Evolutionary conservation across 2,329 filamentous ascomycete genomes (phyloP).

Genomic region (Karstenula rhodostoma): DNA sequence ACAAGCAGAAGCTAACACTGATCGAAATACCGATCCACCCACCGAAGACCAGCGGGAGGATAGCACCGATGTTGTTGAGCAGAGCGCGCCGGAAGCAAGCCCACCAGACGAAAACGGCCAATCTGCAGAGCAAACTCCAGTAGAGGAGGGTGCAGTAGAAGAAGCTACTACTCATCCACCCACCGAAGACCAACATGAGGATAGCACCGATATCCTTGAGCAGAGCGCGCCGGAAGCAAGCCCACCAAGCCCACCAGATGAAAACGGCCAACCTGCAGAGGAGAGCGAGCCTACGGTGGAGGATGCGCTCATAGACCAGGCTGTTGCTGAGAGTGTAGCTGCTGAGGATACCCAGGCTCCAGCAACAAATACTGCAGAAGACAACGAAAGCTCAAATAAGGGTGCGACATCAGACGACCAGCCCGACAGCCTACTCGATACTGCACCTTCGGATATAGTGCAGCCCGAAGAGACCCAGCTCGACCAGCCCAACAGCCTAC

Average conservation of each 20-base stretch:
- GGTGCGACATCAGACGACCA: background rate
- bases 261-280: too few relatives aligned
- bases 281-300: background rate
- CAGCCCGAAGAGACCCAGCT: too few relatives aligned
- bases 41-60: slow-evolving; percentile 1
- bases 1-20: background rate
- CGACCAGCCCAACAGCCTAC: too few relatives aligned
- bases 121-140: slow-evolving; percentile 6
- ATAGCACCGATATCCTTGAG: background rate
- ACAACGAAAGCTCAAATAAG: slow-evolving; percentile 1
- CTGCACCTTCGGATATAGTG: too few relatives aligned
- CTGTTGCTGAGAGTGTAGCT: background rate
- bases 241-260: too few relatives aligned
- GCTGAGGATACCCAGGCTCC: background rate
- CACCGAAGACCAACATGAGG: background rate
- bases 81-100: slow-evolving; percentile 1
- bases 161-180: background rate
- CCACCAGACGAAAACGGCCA: background rate
- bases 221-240: slow-evolving; percentile 2
- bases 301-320: too few relatives aligned
- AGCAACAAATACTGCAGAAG: background rate
- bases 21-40: background rate
- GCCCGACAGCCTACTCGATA: too few relatives aligned
- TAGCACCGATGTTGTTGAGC: background rate
- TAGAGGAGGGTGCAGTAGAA: background rate